Conservation (phyloP, 148 eudicot genomes). For the Limonium bicolor region DNA sequence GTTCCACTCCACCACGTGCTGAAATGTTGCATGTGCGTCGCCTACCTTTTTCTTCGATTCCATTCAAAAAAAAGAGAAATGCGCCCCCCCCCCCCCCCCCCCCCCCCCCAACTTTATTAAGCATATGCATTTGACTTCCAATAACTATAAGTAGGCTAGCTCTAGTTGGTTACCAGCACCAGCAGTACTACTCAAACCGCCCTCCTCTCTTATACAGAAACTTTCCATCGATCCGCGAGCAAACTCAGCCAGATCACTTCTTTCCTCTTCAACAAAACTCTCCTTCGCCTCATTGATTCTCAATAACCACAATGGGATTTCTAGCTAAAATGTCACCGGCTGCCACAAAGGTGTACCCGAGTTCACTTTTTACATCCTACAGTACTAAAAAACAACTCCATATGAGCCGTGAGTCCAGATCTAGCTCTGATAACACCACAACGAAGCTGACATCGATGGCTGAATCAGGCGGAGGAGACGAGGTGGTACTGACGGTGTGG, state of each 20-base stretch:
- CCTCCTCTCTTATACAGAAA: background rate
- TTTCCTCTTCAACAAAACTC: background rate
- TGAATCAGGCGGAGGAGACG: background rate
- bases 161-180: too few relatives aligned
- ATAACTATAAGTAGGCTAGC: too few relatives aligned
- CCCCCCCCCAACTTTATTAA: background rate
- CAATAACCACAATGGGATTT: background rate
- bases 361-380: background rate
- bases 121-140: background rate
- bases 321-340: background rate
- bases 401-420: background rate
- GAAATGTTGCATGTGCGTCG: too few relatives aligned
- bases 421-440: background rate
- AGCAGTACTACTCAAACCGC: conserved; percentile 2
- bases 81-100: background rate
- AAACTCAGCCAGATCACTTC: background rate
- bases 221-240: background rate
- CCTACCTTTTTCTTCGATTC: too few relatives aligned
- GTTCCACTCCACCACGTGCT: too few relatives aligned
- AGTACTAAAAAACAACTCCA: too few relatives aligned
- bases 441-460: background rate
- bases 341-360: conserved; percentile 4
- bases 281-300: background rate
- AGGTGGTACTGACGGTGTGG: conserved; percentile 47
- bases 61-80: too few relatives aligned